Base-by-base conservation (phyloP, 768 basidiomycete species). In the Xerocomellus amylosporus region DNA sequence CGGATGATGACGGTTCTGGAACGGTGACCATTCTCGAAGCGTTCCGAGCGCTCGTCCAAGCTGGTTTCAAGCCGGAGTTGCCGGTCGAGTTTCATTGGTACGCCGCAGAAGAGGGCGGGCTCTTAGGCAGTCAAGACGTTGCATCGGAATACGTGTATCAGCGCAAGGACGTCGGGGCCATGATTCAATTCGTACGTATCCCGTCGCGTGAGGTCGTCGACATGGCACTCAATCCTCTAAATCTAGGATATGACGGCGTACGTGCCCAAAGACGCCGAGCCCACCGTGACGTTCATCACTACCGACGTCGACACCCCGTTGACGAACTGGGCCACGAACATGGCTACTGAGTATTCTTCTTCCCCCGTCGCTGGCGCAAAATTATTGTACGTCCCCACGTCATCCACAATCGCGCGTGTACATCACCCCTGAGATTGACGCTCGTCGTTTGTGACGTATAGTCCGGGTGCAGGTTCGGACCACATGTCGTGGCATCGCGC, bases 1-100 rank as follows among this genome's bases (percentile, higher is more conserved):
- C 77, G 1, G 79, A 79, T 47, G 79, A 80, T 51, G 78, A 79
- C 51, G 79, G 79, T 26, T 75, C 86, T 58, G 90, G 89, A 55
- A 79, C 77, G 22, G 85, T 88, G 49, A 87, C 85, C n/a, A 88
- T 90, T 58, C 70, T 92, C 42, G 89, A 92, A 73, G 77, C 86
- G 19, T 89, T 88, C 69, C 80, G 88, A 36, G 87, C 79, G 14
- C 73, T 90, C 54, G 75, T 90, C 58, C 78, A 81, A 31, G 79
- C 86, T 39, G 82, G 85, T 66, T 90, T 86, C 75, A 79, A 67
- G 40, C 89, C 89, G 42, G 72, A 76, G 54, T 78, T 80, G 39
- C 74, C 83, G 8, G 77, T 90, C 36, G 86, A 92, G 65, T 91
- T 90, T 71, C 88, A 88, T 60, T 90, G 88, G 88, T 92, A 90